These are phyloP conservation scores for Suillus weaverae DNA, from an alignment of 768 basidiomycete genomes.

Conservation along the genomic window DNA sequence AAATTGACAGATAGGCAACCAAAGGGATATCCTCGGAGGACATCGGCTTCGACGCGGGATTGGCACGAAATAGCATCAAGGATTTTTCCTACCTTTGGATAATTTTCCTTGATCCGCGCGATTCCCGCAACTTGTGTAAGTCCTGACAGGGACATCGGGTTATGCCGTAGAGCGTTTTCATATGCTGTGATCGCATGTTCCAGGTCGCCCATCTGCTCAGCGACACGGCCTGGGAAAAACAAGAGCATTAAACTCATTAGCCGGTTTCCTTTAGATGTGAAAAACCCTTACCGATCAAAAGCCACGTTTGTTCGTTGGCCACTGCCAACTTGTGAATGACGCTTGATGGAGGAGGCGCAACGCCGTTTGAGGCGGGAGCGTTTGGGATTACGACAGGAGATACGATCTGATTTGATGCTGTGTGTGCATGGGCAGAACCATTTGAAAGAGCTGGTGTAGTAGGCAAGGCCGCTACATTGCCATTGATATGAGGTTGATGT, in stretches of 20 bases:
- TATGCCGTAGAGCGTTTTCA: conserved; percentile 94
- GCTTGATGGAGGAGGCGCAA: conserved; percentile 27
- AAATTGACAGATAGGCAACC: conserved; percentile 12
- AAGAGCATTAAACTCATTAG: conserved; percentile 19
- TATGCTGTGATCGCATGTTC: conserved; percentile 92
- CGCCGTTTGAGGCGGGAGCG: conserved; percentile 27
- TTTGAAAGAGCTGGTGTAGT: conserved; percentile 49
- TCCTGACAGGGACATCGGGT: conserved; percentile 85
- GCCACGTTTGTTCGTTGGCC: conserved; percentile 95
- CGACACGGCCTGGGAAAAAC: conserved; percentile 73
- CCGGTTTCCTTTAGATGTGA: background rate
- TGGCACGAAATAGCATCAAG: conserved; percentile 20
- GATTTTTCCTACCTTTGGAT: conserved; percentile 70
- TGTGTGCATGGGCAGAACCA: conserved; percentile 39
- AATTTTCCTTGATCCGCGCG: conserved; percentile 96
- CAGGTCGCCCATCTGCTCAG: conserved; percentile 93
- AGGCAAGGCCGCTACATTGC: conserved; percentile 42
- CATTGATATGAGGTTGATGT: conserved; percentile 54
- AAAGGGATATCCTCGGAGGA: conserved; percentile 31
- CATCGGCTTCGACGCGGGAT: conserved; percentile 28
- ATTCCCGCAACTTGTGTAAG: conserved; percentile 95
- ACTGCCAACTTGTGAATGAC: conserved; percentile 76
- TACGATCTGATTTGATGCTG: conserved; percentile 39
- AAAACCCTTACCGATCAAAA: conserved; percentile 71
- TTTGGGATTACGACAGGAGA: conserved; percentile 49